Base-by-base conservation (phyloP, 768 basidiomycete species). In the Lactarius vividus region DNA sequence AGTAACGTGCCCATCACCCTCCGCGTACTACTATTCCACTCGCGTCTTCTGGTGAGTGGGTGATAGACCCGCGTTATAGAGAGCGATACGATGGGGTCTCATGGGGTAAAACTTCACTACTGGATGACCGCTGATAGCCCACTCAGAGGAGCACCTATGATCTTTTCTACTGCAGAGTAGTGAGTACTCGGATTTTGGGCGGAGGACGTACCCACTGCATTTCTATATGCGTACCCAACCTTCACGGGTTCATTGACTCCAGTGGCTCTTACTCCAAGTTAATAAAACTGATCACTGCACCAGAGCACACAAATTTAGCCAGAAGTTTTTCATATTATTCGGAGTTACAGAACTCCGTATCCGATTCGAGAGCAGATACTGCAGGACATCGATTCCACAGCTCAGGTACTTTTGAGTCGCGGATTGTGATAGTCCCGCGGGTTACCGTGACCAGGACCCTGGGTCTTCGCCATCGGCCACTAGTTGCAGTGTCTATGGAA, bases 81-180 rank as follows among this genome's bases (percentile, higher is more conserved):
- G 11, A 37, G 35, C 4, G 35, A 37, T 4, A 0, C 35, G 4
- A 44, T 4, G 44, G 20, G 1, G n/a, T 8, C 44, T 10, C 20
- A 3, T 44, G 20, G n/a, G 0, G 0, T 9, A 10, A n/a, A n/a
- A 0, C 9, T 10, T n/a, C 44, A n/a, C 4, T 4, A 2, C 9
- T 9, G 6, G 6, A 46, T 44, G 20, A 1, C 4, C n/a, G 7
- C n/a, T n/a, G 1, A 11, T 1, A 46, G 40, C 16, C 18, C 7
- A 5, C 40, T 18, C 16, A 18, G 7, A 40, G 16, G 44, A n/a
- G n/a, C n/a, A 0, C 10, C 5, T 23, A 11, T 46, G n/a, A 10
- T 46, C n/a, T 46, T 10, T 4, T 46, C 0, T 23, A 10, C n/a
- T 10, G 44, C 20, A 4, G 4, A 46, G 23, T 11, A 0, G n/a